These are phyloP conservation scores for Oxalis stricta DNA, from an alignment of 441 rosid genomes.

Conservation along the genomic window DNA sequence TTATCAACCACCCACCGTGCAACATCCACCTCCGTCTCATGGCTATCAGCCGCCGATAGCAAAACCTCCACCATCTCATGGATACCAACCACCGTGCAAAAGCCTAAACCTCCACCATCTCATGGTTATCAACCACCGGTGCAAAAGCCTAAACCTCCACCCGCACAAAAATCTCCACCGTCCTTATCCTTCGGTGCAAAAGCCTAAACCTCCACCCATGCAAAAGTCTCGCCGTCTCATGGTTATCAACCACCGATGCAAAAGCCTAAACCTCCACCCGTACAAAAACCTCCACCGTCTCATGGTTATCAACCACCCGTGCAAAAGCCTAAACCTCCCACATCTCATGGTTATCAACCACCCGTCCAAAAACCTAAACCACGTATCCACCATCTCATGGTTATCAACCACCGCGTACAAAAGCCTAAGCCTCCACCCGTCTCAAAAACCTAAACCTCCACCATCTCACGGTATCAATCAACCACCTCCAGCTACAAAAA, in stretches of 20 bases:
- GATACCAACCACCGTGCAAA: neutral
- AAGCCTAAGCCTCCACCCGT: neutral
- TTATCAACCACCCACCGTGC: neutral
- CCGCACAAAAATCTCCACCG: neutral
- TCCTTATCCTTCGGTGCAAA: constrained; percentile 1
- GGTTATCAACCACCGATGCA: neutral
- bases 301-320: constrained; percentile 1
- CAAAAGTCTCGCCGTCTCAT: neutral
- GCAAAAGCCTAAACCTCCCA: constrained; percentile 1
- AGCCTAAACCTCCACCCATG: too few relatives aligned
- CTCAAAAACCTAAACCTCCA: neutral
- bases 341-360: neutral
- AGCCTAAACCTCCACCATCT: constrained; percentile 2
- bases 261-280: neutral
- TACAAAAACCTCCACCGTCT: constrained; percentile 3
- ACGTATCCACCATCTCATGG: neutral
- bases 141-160: neutral
- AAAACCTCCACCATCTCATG: neutral
- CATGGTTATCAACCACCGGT: neutral
- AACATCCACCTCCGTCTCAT: neutral
- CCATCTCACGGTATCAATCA: neutral
- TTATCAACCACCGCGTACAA: neutral
- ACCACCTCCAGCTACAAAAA: neutral
- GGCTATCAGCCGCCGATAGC: neutral
- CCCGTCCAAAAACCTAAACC: neutral